A percentile compares a stretch with the other conserved stretches of the same genome.
These are phyloP conservation scores for Azolla pinnata DNA, from an alignment of 75 land plant species.

Conservation along the genomic window DNA sequence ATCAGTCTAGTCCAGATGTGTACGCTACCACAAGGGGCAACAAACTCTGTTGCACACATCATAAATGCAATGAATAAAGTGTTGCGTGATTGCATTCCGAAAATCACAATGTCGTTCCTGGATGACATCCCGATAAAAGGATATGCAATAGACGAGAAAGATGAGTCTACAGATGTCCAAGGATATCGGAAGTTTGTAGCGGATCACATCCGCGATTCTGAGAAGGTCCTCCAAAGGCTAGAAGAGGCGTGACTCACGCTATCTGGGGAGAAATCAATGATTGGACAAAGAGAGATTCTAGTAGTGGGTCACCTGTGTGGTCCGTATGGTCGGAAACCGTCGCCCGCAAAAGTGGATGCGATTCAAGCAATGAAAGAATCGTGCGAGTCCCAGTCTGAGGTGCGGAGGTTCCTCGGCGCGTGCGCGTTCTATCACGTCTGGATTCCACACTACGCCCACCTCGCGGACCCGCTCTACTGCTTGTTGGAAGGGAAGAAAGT, in stretches of 20 bases:
- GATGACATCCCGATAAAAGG: slow-evolving; percentile 15
- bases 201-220: not conserved
- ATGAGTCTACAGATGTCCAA: not conserved
- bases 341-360: not conserved
- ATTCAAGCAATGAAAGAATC: not conserved
- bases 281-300: not conserved
- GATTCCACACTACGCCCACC: not conserved
- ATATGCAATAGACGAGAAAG: slow-evolving; percentile 5
- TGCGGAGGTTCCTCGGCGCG: not conserved
- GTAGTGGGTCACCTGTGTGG: slow-evolving; percentile 6
- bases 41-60: not conserved
- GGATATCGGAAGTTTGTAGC: not conserved
- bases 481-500: not conserved
- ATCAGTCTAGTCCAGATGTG: not conserved
- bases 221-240: not conserved
- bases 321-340: not conserved
- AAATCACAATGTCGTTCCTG: slow-evolving; percentile 7
- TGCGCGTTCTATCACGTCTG: slow-evolving; percentile 3
- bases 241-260: not conserved
- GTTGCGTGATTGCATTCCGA: slow-evolving; percentile 2
- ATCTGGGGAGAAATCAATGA: not conserved
- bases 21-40: slow-evolving; percentile 4
- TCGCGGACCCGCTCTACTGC: not conserved
- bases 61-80: not conserved
- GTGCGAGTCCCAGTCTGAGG: not conserved